These are phyloP conservation scores for Ogataea wickerhamii DNA, from an alignment of 805 yeast genomes.

Conservation along the genomic window DNA sequence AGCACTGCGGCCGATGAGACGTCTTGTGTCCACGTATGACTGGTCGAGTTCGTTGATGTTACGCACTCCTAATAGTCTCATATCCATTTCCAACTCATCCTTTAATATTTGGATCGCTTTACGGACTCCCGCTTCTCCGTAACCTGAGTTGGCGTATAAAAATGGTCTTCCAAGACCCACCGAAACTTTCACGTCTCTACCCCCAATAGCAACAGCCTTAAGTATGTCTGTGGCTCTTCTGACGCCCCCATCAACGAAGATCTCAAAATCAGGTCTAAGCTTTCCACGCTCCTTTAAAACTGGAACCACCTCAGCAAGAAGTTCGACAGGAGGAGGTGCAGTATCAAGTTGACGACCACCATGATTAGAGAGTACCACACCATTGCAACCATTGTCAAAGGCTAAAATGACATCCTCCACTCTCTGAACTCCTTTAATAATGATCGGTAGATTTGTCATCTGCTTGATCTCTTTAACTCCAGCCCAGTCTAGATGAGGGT, in stretches of 20 bases:
- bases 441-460: slow-evolving; percentile 60
- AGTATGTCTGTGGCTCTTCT: slow-evolving; percentile 65
- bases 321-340: slow-evolving; percentile 72
- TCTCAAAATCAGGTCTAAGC: slow-evolving; percentile 49
- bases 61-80: slow-evolving; percentile 76
- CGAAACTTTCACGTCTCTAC: slow-evolving; percentile 65
- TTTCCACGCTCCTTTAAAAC: slow-evolving; percentile 41
- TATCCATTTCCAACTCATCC: slow-evolving; percentile 69
- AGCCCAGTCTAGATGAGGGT: slow-evolving; percentile 61
- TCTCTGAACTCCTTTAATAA: slow-evolving; percentile 82
- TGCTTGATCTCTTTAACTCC: slow-evolving; percentile 55
- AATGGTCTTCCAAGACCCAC: slow-evolving; percentile 71
- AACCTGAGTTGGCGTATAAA: slow-evolving; percentile 58
- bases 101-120: slow-evolving; percentile 58
- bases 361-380: slow-evolving; percentile 82
- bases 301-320: slow-evolving; percentile 67
- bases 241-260: slow-evolving; percentile 67
- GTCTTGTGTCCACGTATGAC: slow-evolving; percentile 53
- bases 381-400: slow-evolving; percentile 65
- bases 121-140: slow-evolving; percentile 63
- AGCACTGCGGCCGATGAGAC: slow-evolving; percentile 32
- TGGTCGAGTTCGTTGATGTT: slow-evolving; percentile 57
- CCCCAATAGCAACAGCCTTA: slow-evolving; percentile 67
- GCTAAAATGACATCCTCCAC: slow-evolving; percentile 76
- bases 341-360: slow-evolving; percentile 89